A percentile compares a stretch with the other conserved stretches of the same genome.
phyloP scores from a whole-genome alignment of 352 stramenopile species.

The Phytophthora podocarpi region DNA sequence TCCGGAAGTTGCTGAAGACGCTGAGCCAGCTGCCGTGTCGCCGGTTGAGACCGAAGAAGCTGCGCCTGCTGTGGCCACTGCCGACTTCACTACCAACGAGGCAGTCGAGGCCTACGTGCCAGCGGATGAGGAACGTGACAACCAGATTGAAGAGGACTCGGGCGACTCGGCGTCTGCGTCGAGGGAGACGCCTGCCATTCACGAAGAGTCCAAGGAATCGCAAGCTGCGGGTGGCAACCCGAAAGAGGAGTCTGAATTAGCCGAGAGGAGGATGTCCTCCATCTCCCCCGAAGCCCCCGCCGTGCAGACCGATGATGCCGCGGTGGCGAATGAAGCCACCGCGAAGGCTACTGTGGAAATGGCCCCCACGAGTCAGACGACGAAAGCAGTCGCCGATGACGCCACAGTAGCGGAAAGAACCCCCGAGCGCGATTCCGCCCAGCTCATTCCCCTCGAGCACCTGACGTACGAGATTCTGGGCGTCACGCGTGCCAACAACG shows the following conservation, averaged over 20 bases:
- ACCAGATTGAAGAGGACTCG: constrained; percentile 20
- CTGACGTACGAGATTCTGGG: constrained; percentile 48
- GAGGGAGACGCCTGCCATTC: constrained; percentile 15
- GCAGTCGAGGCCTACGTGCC: constrained; percentile 5
- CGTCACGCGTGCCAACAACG: constrained; percentile 47
- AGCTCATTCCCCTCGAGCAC: constrained; percentile 10
- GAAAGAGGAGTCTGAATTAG: constrained; percentile 3
- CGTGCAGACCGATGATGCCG: constrained; percentile 16
- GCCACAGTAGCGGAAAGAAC: constrained; percentile 5
- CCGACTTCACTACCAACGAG: constrained; percentile 32
- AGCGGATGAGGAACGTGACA: not conserved
- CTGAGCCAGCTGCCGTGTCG: not conserved
- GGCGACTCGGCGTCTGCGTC: constrained; percentile 18
- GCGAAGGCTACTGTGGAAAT: constrained; percentile 29
- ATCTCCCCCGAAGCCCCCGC: constrained; percentile 17
- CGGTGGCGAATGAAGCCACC: constrained; percentile 25
- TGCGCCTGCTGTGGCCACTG: constrained; percentile 7
- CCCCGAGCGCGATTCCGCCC: constrained; percentile 21
- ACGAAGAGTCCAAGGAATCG: constrained; percentile 20
- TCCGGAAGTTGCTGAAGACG: constrained; percentile 1
- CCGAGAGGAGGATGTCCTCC: constrained; percentile 20
- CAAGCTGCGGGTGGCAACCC: constrained; percentile 6
- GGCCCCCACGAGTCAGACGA: constrained; percentile 12
- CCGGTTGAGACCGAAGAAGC: constrained; percentile 8
- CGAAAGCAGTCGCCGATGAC: constrained; percentile 24